These are phyloP conservation scores for Takashimella koratensis DNA, from an alignment of 1,284 basidiomycete genomes.

Conservation along the genomic window DNA sequence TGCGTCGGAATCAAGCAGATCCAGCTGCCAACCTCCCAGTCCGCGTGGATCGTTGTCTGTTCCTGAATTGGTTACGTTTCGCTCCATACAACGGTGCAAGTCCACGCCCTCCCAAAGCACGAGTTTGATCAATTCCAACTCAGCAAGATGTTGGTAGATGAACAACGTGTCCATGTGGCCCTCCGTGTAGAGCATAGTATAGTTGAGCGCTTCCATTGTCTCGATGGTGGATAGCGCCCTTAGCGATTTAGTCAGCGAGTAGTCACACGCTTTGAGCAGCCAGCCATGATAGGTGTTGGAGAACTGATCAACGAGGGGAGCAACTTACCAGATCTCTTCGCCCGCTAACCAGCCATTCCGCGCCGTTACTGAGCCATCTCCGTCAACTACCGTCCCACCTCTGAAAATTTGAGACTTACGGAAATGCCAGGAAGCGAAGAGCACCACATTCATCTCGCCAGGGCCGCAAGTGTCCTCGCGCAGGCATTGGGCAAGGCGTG, in stretches of 20 bases:
- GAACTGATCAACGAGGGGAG: neutral
- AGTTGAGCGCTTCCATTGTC: conserved; percentile 22
- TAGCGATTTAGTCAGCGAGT: no score
- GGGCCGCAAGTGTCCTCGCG: conserved; percentile 16
- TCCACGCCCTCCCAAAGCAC: conserved; percentile 24
- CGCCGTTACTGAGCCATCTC: conserved; percentile 1
- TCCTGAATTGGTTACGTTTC: conserved; percentile 13
- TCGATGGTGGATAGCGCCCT: conserved; percentile 32
- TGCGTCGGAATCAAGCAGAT: no score
- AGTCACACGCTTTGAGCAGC: no score
- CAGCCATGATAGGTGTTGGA: neutral
- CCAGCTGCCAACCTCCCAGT: conserved; percentile 12
- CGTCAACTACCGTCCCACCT: neutral
- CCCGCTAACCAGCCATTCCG: conserved; percentile 15
- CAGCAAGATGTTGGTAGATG: conserved; percentile 32
- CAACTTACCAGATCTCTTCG: conserved; percentile 33
- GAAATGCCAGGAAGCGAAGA: conserved; percentile 27
- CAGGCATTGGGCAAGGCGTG: conserved; percentile 20
- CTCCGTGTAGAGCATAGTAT: conserved; percentile 28
- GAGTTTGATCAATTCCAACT: conserved; percentile 21
- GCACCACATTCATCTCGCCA: conserved; percentile 22
- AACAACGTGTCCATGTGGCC: conserved; percentile 26
- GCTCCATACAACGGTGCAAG: conserved; percentile 16
- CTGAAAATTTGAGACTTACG: neutral
- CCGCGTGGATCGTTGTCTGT: neutral